Evolutionary conservation across 768 basidiomycete species (phyloP).

Genomic region (Tubosaeta brunneosetosa): DNA sequence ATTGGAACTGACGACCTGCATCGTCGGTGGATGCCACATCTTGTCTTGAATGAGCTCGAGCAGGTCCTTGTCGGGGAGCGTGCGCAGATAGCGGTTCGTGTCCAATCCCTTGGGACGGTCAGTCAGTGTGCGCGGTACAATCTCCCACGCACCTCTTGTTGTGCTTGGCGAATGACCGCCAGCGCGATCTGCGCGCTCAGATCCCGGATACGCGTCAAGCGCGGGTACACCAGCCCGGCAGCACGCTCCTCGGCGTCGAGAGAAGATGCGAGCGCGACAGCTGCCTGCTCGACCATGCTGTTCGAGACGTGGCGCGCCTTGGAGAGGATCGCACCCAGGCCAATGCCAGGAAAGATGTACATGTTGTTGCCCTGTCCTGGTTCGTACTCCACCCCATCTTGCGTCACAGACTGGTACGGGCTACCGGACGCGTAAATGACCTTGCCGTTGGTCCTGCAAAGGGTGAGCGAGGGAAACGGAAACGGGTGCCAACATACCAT

Average conservation of each 20-base stretch:
- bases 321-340: conserved; percentile 57
- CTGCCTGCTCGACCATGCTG: conserved; percentile 62
- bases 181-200: conserved; percentile 59
- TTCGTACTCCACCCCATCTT: conserved; percentile 45
- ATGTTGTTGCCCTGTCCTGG: conserved; percentile 82
- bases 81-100: conserved; percentile 43
- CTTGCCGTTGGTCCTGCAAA: conserved; percentile 52
- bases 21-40: conserved; percentile 48
- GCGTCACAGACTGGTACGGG: conserved; percentile 55
- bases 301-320: conserved; percentile 59
- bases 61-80: conserved; percentile 44
- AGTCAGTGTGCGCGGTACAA: not conserved
- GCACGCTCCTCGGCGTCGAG: conserved; percentile 52
- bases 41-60: conserved; percentile 48
- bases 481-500: conserved; percentile 37
- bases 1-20: conserved; percentile 1
- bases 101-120: conserved; percentile 31
- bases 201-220: conserved; percentile 60
- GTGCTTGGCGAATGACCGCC: conserved; percentile 60
- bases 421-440: conserved; percentile 72
- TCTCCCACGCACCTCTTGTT: conserved; percentile 49
- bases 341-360: conserved; percentile 63
- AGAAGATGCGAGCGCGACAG: conserved; percentile 56
- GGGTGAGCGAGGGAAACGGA: not conserved
- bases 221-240: conserved; percentile 61